Evolutionary conservation across 192 early-diverging fungal species (phyloP), one percentile per base, ranked within the genome.

Genomic region (Coemansia sp.): DNA sequence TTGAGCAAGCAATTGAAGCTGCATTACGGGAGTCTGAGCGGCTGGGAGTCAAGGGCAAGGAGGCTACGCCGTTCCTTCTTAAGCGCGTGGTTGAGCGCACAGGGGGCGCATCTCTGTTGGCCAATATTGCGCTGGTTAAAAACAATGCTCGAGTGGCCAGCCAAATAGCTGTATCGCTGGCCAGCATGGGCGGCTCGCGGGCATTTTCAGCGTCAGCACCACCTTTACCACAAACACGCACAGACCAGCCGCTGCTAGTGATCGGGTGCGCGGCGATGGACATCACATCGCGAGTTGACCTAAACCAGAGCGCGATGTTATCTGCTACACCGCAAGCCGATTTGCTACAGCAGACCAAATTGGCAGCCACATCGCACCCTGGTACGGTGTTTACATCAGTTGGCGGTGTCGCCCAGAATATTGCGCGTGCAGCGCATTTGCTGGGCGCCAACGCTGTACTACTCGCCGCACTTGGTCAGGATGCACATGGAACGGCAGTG

Each of bases 371-470:
- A 0, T 94, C 93, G 25, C 83, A 86, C 32, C 87, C 90, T 1
- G 97, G 97, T 4, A 73, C 56, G 0, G 88, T 90, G 5, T 60
- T 63, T 7, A 81, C 89, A 6, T 76, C 86, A 2, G 54, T 91
- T 9, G 97, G 97, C 48, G 97, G 97, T 4, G 97, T 99, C 4
- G 95, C 92, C 0, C 83, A 93, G 35, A 99, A 99, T 72, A 83
- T 99, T 5, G 93, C 92, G 3, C 92, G 97, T 61, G 89, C 90
- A 0, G 87, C 89, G 21, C 76, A 70, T 32, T 76, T 85, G 22
- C 83, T 89, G 4, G 87, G 89, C 5, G 84, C 83, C 0, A 67
- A 86, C 39, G 83, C 89, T 8, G 51, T 83, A 2, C 87, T 97
- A 32, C 47, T 92, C 0, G 86, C 90, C 0, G 81, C 79, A 0